Evolutionary conservation across 768 basidiomycete species (phyloP), one percentile per base, ranked within the genome.

Genomic region (Kondoa subrosea): DNA sequence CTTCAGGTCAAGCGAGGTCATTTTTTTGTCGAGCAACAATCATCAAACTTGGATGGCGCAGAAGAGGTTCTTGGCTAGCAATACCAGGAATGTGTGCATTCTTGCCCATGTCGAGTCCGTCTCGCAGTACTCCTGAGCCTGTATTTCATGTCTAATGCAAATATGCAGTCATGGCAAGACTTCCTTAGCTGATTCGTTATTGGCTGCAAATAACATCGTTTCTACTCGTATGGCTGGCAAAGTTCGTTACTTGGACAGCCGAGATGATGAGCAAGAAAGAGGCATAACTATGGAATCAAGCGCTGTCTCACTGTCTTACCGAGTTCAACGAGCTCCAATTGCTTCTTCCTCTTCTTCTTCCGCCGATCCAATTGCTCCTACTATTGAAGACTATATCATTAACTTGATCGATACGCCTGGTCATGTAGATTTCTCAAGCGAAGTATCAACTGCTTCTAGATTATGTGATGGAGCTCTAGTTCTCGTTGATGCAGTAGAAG

Each of bases 261-360:
- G 95, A 71, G 91, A 96, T 76, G 95, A 97, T 73, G 95, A 99
- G 75, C 92, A 96, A 74, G 87, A 97, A 78, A 81, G 95, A 63
- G 95, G 95, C 1, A 99, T 99, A 69, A 97, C 95, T 0, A 97
- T 99, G 95, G 92, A 99, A 78, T 90, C 89, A 71, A 91, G 89
- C 76, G 92, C 95, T 0, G 87, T 97, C 3, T 91, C 88, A 2
- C 79, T 96, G 66, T 83, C 84, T 70, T 99, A 95, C 74, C 86
- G 88, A 70, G 88, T 89, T 67, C 81, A 84, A 78, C 85, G 85
- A 40, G 12, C 40, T 50, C n/a, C n/a, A n/a, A n/a, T n/a, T n/a
- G n/a, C n/a, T n/a, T n/a, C n/a, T n/a, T n/a, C n/a, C n/a, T 50
- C 40, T 50, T 8, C 40, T 8, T 50, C 40, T 8, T 21, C 40